These are phyloP conservation scores for Pinus taeda DNA, from an alignment of 75 land plant species.

Conservation along the genomic window DNA sequence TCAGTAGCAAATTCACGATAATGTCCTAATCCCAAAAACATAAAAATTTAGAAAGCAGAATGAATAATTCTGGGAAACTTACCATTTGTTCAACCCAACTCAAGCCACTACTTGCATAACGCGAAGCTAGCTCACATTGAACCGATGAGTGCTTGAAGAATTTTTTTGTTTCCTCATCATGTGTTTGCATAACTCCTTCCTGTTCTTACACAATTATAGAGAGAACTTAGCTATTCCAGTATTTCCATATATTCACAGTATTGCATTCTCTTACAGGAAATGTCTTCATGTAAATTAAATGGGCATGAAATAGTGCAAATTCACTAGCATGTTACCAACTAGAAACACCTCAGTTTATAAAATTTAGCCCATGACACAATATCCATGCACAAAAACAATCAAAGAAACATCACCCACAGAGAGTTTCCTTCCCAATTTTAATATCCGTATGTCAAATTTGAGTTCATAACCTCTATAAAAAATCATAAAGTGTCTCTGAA, in stretches of 20 bases:
- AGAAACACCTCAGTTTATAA: not conserved
- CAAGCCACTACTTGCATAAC: slow-evolving; percentile 11
- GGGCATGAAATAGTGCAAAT: not conserved
- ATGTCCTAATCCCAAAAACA: not conserved
- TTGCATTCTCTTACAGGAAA: not conserved
- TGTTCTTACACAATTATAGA: slow-evolving; percentile 20
- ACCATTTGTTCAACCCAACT: slow-evolving; percentile 24
- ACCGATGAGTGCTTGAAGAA: slow-evolving; percentile 15
- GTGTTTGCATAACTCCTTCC: slow-evolving; percentile 11
- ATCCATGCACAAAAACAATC: not conserved
- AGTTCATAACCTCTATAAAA: not conserved
- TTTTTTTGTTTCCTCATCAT: too few relatives aligned
- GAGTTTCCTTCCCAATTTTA: not conserved
- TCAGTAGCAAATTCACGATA: not conserved
- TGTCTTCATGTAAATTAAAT: not conserved
- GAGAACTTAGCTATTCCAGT: not conserved
- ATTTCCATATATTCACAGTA: not conserved
- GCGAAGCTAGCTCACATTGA: too few relatives aligned
- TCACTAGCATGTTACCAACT: not conserved
- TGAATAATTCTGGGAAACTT: not conserved
- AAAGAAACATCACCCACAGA: not conserved
- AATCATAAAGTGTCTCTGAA: not conserved
- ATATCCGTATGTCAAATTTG: not conserved
- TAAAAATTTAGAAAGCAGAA: not conserved
- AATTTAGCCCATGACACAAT: slow-evolving; percentile 4